Conservation (phyloP, 306 rosid genomes). For the Glycine tomentella region DNA sequence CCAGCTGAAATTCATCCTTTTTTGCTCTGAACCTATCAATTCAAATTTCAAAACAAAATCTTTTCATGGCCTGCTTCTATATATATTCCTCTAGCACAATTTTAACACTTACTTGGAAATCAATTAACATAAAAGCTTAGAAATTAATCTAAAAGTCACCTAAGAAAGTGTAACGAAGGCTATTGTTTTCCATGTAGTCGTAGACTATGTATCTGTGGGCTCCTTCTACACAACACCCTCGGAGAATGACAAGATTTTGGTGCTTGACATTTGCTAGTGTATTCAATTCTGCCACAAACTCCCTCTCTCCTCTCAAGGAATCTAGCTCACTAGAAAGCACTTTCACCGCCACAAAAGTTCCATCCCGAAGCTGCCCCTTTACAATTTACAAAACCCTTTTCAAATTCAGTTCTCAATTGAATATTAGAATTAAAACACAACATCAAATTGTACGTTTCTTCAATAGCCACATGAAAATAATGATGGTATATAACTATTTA, state of each 20-base stretch:
- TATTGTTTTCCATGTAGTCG: slow-evolving; percentile 82
- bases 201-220: slow-evolving; percentile 70
- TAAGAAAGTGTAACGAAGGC: slow-evolving; percentile 65
- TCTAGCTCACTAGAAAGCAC: slow-evolving; percentile 74
- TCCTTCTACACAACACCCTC: slow-evolving; percentile 82
- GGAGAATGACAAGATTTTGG: slow-evolving; percentile 71
- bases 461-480: neutral
- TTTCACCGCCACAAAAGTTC: slow-evolving; percentile 69
- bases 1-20: slow-evolving; percentile 71
- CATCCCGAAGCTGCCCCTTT: slow-evolving; percentile 73
- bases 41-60: no score
- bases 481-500: neutral
- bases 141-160: slow-evolving; percentile 46
- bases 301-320: slow-evolving; percentile 82
- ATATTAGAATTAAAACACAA: neutral
- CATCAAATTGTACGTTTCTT: neutral
- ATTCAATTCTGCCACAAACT: slow-evolving; percentile 75
- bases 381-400: slow-evolving; percentile 42
- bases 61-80: no score
- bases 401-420: slow-evolving; percentile 11
- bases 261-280: slow-evolving; percentile 68
- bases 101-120: neutral
- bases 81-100: neutral
- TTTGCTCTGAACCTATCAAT: slow-evolving; percentile 60
- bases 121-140: neutral